Percentiles rank a stretch among this genome's conserved stretches.
Evolutionary conservation across 805 yeast genomes (phyloP).

Genomic region (Metschnikowia drakensbergensis): DNA sequence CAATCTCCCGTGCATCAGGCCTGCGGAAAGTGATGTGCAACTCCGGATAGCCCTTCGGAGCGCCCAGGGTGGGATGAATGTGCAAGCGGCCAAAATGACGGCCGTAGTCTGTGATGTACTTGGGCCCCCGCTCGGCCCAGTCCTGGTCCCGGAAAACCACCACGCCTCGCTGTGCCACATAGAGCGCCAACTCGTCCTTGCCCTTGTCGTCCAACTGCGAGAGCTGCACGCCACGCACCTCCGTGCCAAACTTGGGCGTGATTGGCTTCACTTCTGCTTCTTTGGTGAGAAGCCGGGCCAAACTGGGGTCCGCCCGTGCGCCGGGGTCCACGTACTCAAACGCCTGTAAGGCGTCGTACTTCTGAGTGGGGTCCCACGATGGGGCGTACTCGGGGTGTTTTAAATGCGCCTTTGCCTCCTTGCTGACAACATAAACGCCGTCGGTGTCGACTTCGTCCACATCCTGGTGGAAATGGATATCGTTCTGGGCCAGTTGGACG

Average conservation of each 20-base stretch:
- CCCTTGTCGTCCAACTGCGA: conserved; percentile 24
- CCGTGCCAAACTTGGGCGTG: conserved; percentile 34
- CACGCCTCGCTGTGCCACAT: conserved; percentile 34
- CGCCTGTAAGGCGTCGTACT: conserved; percentile 27
- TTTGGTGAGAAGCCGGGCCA: conserved; percentile 21
- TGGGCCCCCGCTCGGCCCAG: conserved; percentile 24
- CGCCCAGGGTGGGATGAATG: conserved; percentile 44
- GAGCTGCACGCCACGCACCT: conserved; percentile 28
- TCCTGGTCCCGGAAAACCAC: conserved; percentile 33
- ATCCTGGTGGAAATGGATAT: conserved; percentile 15
- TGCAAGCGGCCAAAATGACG: conserved; percentile 38
- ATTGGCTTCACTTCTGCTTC: conserved; percentile 18
- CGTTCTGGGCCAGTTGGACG: conserved; percentile 2
- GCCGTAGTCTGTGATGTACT: conserved; percentile 30
- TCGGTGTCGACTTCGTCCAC: conserved; percentile 29
- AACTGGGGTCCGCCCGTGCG: conserved; percentile 20
- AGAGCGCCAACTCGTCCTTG: conserved; percentile 32
- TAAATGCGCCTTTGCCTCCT: conserved; percentile 25
- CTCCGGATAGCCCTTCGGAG: conserved; percentile 31
- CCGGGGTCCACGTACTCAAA: conserved; percentile 30
- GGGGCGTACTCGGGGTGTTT: conserved; percentile 28
- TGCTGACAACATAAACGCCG: conserved; percentile 28
- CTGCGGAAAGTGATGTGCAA: conserved; percentile 35
- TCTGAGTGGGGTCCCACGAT: conserved; percentile 30
- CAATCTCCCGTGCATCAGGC: conserved; percentile 27